Evolutionary conservation across 2,329 filamentous ascomycete genomes (phyloP), one percentile per base, ranked within the genome.

Genomic region (Calonectria hawksworthii): DNA sequence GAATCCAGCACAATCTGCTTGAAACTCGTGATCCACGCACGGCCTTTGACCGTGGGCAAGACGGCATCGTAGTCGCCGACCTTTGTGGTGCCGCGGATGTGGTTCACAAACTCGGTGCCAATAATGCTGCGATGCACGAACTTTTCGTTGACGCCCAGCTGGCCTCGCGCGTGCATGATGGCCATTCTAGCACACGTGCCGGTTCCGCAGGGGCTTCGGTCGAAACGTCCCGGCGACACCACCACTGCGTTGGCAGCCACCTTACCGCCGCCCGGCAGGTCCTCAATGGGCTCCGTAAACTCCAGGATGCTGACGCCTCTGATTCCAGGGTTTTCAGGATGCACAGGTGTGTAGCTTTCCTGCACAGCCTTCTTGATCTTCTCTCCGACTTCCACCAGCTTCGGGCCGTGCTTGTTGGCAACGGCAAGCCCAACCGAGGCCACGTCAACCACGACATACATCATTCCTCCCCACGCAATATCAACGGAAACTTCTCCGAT

Each of bases 401-500:
- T 80, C 0, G 80, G 66, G 7, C 83, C 84, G 52, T 85, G 65
- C 26, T 79, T 73, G 54, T 83, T 83, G 26, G 82, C 77, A 23
- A 89, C 79, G 10, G 70, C 71, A 8, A 88, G 71, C 0, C 85
- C 85, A 2, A 87, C 73, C 0, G 84, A 83, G 1, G 78, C 79
- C 0, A 83, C 85, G 66, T 88, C 85, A 0, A 88, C 86, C 11
- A 89, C 64, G 3, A 81, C 85, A 69, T 86, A 89, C 74, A 84
- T 83, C 87, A 87, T 88, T 1, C 87, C 87, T 9, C 87, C 87
- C 80, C 85, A 89, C 18, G 86, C 87, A 63, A 89, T 82, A 68
- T 89, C 87, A 3, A 88, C 85, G 0, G 67, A 74, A 3, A 88
- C 76, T 6, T 70, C 80, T 0, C 87, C 87, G 0, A 89, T 26